Conservation (phyloP, 1,139 yeast genomes). For the Taiozyma sp. region DNA sequence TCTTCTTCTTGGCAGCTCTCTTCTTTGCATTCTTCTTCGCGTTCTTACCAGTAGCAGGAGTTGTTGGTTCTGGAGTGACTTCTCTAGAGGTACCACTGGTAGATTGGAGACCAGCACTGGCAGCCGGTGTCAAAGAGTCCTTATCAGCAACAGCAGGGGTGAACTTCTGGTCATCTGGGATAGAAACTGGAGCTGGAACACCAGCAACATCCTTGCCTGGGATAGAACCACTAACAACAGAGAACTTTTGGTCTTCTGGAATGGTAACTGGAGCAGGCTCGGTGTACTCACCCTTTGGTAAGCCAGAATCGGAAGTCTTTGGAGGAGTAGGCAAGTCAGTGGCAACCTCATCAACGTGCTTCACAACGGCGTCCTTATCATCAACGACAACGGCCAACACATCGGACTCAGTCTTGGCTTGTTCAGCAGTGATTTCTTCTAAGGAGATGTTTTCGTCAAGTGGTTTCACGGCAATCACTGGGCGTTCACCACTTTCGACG, state of each 20-base stretch:
- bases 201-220: too few species aligned
- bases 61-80: constrained; percentile 12
- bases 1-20: constrained; percentile 21
- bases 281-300: background rate
- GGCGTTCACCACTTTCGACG: constrained; percentile 10
- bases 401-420: constrained; percentile 15
- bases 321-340: constrained; percentile 19
- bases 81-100: constrained; percentile 8
- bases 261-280: background rate
- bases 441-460: constrained; percentile 9
- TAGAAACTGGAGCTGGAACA: constrained; percentile 2
- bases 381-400: constrained; percentile 20
- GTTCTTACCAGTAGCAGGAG: constrained; percentile 11
- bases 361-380: constrained; percentile 7
- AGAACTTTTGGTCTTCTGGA: background rate
- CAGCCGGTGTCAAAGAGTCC: background rate
- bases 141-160: background rate
- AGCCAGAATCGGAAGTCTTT: constrained; percentile 10
- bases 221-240: background rate
- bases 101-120: background rate
- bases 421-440: constrained; percentile 15
- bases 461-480: constrained; percentile 11
- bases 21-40: constrained; percentile 15
- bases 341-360: constrained; percentile 8
- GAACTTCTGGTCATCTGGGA: constrained; percentile 10